These are phyloP conservation scores for Vinca major DNA, from an alignment of 305 asterid species.

Conservation along the genomic window DNA sequence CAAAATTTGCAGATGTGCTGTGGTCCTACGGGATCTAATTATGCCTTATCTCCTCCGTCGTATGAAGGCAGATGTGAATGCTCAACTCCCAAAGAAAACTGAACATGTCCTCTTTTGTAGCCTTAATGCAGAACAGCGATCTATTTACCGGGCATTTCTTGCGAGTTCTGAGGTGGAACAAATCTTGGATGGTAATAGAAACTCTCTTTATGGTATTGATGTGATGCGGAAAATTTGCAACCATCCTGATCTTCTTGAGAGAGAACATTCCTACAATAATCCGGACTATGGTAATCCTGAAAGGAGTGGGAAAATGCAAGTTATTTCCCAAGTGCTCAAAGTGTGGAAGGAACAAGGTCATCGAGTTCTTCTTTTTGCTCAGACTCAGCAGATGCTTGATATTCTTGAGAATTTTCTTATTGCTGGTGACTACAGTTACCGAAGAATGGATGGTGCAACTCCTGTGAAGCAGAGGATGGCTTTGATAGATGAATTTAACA, in stretches of 20 bases:
- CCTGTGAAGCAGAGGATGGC: slow-evolving; percentile 87
- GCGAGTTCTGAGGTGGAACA: slow-evolving; percentile 97
- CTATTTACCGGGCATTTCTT: slow-evolving; percentile 88
- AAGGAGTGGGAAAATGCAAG: slow-evolving; percentile 92
- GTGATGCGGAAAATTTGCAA: slow-evolving; percentile 96
- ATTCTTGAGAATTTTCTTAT: slow-evolving; percentile 67
- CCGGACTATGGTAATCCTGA: slow-evolving; percentile 88
- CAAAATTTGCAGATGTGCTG: slow-evolving; percentile 70
- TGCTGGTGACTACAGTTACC: slow-evolving; percentile 46
- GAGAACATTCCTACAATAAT: slow-evolving; percentile 69
- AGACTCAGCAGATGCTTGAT: slow-evolving; percentile 98
- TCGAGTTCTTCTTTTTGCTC: slow-evolving; percentile 86
- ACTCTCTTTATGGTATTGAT: slow-evolving; percentile 85
- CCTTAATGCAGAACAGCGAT: slow-evolving; percentile 74
- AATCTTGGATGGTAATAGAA: slow-evolving; percentile 76
- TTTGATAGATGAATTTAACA: slow-evolving; percentile 85
- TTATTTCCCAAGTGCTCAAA: slow-evolving; percentile 77
- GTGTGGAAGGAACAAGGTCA: slow-evolving; percentile 96
- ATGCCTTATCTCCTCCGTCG: slow-evolving; percentile 98
- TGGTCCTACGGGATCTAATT: slow-evolving; percentile 86
- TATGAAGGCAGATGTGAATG: slow-evolving; percentile 88
- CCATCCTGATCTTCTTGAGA: slow-evolving; percentile 97
- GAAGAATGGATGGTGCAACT: slow-evolving; percentile 95
- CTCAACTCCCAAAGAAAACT: slow-evolving; percentile 84
- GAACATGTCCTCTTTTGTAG: slow-evolving; percentile 97